Percentiles rank a stretch among this genome's conserved stretches.
Conservation (phyloP, 2,329 filamentous ascomycete genomes). For the Ilyonectria destructans region DNA sequence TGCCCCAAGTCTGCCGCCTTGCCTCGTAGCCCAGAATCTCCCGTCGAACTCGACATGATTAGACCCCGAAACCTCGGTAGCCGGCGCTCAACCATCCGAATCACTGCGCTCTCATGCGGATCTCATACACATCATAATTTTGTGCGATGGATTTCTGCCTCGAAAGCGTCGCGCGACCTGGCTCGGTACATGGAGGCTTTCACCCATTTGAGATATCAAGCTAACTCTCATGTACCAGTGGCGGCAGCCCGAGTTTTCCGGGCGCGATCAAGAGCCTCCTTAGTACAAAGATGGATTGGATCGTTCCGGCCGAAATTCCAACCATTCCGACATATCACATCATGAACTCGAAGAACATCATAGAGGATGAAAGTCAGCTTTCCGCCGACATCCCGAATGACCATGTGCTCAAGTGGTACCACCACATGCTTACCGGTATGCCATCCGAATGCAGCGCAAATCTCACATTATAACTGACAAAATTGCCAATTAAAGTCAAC, state of each 20-base stretch:
- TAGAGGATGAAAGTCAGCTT: constrained; percentile 6
- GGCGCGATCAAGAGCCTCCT: constrained; percentile 26
- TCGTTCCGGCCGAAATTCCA: constrained; percentile 13
- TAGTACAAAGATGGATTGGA: constrained; percentile 29
- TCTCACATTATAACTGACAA: neutral
- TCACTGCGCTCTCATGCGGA: no score
- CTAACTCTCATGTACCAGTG: neutral
- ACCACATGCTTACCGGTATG: constrained; percentile 35
- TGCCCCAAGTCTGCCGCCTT: no score
- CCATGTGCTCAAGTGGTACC: constrained; percentile 26
- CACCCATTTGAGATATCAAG: neutral
- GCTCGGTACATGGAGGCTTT: neutral
- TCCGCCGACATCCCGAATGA: neutral
- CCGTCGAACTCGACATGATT: no score
- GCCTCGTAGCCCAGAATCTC: no score
- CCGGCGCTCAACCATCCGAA: no score
- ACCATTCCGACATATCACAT: constrained; percentile 29
- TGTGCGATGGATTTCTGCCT: neutral
- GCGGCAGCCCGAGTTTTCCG: constrained; percentile 15
- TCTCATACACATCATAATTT: no score
- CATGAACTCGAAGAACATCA: constrained; percentile 17
- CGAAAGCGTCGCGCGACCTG: neutral
- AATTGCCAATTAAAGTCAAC: constrained; percentile 56
- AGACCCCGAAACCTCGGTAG: no score
- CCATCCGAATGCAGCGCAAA: neutral